Evolutionary conservation across 2,329 filamentous ascomycete genomes (phyloP).

Genomic region (Pseudogymnoascus verrucosus): DNA sequence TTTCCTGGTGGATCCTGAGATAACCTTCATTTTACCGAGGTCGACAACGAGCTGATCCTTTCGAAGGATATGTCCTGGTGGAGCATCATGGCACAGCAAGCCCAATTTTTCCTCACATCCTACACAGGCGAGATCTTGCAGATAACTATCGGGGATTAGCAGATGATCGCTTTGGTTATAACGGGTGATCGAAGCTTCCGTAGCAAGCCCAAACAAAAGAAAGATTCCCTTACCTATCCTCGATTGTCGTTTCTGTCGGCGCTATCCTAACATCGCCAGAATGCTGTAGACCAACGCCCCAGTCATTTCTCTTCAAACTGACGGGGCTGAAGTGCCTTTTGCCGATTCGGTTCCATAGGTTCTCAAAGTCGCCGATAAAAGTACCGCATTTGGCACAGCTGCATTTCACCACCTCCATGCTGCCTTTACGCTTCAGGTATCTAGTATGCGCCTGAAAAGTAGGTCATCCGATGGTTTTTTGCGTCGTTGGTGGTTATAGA

Average conservation of each 20-base stretch:
- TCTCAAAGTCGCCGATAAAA: slow-evolving; percentile 23
- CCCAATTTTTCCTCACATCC: slow-evolving; percentile 22
- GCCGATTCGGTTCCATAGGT: slow-evolving; percentile 26
- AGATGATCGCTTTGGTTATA: not conserved
- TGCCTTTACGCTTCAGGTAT: not conserved
- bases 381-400: slow-evolving; percentile 23
- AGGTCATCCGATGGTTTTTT: too few species aligned
- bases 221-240: slow-evolving; percentile 20
- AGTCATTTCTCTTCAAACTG: slow-evolving; percentile 13
- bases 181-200: not conserved
- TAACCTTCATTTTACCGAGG: slow-evolving; percentile 20
- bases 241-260: slow-evolving; percentile 18
- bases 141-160: slow-evolving; percentile 17
- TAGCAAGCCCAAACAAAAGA: not conserved
- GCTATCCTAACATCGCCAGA: slow-evolving; percentile 20
- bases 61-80: slow-evolving; percentile 23
- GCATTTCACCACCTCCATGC: slow-evolving; percentile 21
- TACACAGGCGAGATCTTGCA: slow-evolving; percentile 25
- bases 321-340: slow-evolving; percentile 25
- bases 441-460: not conserved
- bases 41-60: slow-evolving; percentile 24
- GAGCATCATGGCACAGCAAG: slow-evolving; percentile 24
- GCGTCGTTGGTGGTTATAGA: not conserved
- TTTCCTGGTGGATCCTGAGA: slow-evolving; percentile 19
- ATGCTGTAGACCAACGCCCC: slow-evolving; percentile 19